phyloP scores from a whole-genome alignment of 106 monocot species.

The Hemerocallis citrina region DNA sequence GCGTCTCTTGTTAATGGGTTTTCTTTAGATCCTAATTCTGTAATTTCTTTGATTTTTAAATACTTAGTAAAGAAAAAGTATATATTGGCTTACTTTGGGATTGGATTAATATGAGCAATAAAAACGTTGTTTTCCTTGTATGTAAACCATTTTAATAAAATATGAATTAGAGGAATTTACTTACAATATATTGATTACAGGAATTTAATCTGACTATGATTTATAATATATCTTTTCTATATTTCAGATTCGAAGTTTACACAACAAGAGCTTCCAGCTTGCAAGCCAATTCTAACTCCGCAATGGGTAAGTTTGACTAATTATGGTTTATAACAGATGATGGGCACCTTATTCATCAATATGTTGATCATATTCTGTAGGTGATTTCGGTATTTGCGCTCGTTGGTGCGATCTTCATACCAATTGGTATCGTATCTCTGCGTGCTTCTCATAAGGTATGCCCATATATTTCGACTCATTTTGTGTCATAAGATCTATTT shows the following conservation, averaged over 20 bases:
- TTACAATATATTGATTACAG: too few relatives aligned
- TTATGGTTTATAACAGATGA: background rate
- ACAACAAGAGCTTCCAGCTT: slow-evolving; percentile 95
- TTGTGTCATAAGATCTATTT: background rate
- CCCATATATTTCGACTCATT: background rate
- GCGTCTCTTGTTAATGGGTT: too few relatives aligned
- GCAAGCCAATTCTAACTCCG: slow-evolving; percentile 96
- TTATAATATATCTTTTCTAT: too few relatives aligned
- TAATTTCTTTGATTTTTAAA: too few relatives aligned
- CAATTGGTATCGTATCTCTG: slow-evolving; percentile 66
- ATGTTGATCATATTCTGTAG: slow-evolving; percentile 24
- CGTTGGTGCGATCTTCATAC: slow-evolving; percentile 68
- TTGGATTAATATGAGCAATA: too few relatives aligned
- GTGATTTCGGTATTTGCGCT: slow-evolving; percentile 81
- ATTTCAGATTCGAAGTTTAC: slow-evolving; percentile 87
- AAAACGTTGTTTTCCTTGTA: too few relatives aligned
- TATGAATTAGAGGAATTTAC: too few relatives aligned
- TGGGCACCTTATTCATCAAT: background rate
- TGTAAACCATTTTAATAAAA: too few relatives aligned
- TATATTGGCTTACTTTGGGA: too few relatives aligned
- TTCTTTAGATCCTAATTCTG: too few relatives aligned
- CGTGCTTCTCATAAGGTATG: slow-evolving; percentile 70
- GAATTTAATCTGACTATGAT: too few relatives aligned
- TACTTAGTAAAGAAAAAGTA: too few relatives aligned
- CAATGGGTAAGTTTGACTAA: slow-evolving; percentile 56